phyloP scores from a whole-genome alignment of 805 yeast genomes.

The Clavispora santaluciae region DNA sequence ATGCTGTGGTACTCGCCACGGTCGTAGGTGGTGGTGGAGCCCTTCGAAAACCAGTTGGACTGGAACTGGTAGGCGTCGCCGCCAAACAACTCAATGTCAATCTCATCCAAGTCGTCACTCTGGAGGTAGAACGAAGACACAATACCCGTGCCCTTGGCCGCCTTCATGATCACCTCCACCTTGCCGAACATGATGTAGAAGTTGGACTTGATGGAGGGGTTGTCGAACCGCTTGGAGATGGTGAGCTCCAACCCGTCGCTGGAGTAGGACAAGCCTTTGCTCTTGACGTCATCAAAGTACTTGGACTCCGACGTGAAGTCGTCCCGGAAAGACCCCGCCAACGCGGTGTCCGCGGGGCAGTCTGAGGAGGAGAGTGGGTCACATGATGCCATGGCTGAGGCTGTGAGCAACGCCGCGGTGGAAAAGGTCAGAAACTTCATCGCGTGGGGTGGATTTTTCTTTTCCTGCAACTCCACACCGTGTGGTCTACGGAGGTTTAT shows the following conservation, averaged over 20 bases:
- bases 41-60: conserved; percentile 77
- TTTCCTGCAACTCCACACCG: too few relatives aligned
- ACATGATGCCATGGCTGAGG: conserved; percentile 5
- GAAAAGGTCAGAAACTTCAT: conserved; percentile 1
- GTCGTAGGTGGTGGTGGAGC: conserved; percentile 69
- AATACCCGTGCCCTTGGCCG: conserved; percentile 75
- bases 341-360: conserved; percentile 7
- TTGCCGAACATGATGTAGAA: conserved; percentile 89
- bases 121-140: conserved; percentile 79
- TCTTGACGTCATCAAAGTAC: conserved; percentile 30
- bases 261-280: conserved; percentile 32
- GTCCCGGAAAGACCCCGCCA: conserved; percentile 9
- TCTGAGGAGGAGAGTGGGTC: conserved; percentile 6
- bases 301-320: conserved; percentile 3
- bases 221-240: conserved; percentile 59
- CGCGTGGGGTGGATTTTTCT: background rate
- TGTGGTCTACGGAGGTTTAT: background rate
- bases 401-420: conserved; percentile 1
- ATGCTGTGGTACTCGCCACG: conserved; percentile 72
- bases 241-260: conserved; percentile 61
- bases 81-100: conserved; percentile 86
- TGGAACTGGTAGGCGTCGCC: conserved; percentile 72
- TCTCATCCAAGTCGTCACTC: conserved; percentile 81
- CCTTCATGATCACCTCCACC: conserved; percentile 64
- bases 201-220: conserved; percentile 72